These are phyloP conservation scores for Lachnellula occidentalis DNA, from an alignment of 2,329 filamentous ascomycete species.

Conservation along the genomic window DNA sequence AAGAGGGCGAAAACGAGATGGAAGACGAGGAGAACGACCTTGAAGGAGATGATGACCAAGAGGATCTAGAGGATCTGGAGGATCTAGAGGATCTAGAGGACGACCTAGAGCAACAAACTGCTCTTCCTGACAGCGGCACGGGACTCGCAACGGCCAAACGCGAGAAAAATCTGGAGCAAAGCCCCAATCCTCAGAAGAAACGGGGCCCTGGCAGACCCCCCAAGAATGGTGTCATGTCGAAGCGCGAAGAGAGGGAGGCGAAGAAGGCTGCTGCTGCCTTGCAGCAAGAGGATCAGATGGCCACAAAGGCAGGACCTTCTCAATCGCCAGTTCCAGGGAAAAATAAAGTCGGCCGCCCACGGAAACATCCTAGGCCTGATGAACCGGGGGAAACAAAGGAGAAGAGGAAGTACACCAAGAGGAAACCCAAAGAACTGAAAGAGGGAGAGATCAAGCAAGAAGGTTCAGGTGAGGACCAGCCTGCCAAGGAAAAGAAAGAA, in stretches of 20 bases:
- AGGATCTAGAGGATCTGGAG: too few species aligned
- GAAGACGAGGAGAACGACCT: too few species aligned
- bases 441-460: slow-evolving; percentile 44
- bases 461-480: slow-evolving; percentile 45
- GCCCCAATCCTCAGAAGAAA: slow-evolving; percentile 31
- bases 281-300: slow-evolving; percentile 37
- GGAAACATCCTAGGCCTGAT: slow-evolving; percentile 58
- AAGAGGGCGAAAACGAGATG: slow-evolving; percentile 16
- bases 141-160: not conserved
- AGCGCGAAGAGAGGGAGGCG: slow-evolving; percentile 61
- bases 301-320: slow-evolving; percentile 40
- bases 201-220: slow-evolving; percentile 76
- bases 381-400: slow-evolving; percentile 49
- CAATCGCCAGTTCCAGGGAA: slow-evolving; percentile 35
- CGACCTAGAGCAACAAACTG: not conserved
- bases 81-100: slow-evolving; percentile 23
- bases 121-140: not conserved
- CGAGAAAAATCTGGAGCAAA: not conserved
- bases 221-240: slow-evolving; percentile 80
- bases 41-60: too few species aligned
- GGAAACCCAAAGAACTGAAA: slow-evolving; percentile 47
- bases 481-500: slow-evolving; percentile 46
- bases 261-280: slow-evolving; percentile 42
- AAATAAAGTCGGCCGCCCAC: slow-evolving; percentile 59
- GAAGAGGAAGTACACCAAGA: slow-evolving; percentile 62